phyloP scores from a whole-genome alignment of 2,329 filamentous ascomycete species.

The Emmonsia crescens region DNA sequence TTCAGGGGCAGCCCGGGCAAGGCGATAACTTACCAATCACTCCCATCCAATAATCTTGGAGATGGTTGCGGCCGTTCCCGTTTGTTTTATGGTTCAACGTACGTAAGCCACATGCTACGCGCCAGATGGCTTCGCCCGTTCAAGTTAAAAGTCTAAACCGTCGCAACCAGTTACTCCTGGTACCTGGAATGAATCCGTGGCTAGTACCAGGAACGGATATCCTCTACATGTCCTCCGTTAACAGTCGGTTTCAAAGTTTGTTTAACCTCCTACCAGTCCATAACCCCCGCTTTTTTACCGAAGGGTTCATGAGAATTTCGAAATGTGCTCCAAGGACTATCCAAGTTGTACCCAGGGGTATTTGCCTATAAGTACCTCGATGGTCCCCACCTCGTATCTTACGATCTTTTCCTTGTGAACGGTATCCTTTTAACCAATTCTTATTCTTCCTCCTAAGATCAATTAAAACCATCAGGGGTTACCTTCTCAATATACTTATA shows the following conservation, averaged over 20 bases:
- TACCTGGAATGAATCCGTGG: neutral
- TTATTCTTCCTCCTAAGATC: constrained; percentile 4
- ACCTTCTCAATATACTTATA: neutral
- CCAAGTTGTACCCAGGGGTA: neutral
- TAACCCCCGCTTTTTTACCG: neutral
- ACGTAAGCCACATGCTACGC: neutral
- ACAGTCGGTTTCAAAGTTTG: neutral
- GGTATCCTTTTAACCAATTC: constrained; percentile 2
- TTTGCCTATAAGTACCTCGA: constrained; percentile 14
- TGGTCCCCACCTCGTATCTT: neutral
- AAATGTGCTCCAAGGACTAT: neutral
- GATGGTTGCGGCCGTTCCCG: neutral
- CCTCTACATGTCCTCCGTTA: neutral
- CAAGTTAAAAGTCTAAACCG: neutral
- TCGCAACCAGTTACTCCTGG: neutral
- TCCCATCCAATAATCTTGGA: neutral
- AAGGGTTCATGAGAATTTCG: neutral
- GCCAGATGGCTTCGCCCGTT: neutral
- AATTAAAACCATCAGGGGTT: neutral
- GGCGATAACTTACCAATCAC: neutral
- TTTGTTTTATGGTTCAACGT: neutral
- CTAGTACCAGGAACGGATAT: neutral
- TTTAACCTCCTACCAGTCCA: neutral
- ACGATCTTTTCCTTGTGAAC: constrained; percentile 4
- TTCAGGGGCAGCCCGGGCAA: neutral